Conservation (phyloP, 768 basidiomycete genomes). For the Tephrocybe sp. region DNA sequence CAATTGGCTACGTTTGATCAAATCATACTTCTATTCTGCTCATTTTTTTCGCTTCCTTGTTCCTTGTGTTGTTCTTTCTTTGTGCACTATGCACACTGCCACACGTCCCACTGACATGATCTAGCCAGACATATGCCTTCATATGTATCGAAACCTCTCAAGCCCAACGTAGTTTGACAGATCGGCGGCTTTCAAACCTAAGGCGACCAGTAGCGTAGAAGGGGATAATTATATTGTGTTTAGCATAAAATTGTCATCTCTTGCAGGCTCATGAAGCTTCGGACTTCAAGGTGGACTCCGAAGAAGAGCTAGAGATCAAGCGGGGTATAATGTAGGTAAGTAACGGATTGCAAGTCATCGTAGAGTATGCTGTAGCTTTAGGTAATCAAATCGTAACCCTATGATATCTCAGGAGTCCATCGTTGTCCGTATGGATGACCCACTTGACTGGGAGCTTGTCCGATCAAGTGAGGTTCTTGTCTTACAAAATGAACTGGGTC, state of each 20-base stretch:
- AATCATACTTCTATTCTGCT: not conserved
- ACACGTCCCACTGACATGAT: not conserved
- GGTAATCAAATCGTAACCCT: conserved; percentile 8
- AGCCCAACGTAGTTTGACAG: conserved; percentile 1
- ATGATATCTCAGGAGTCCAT: not conserved
- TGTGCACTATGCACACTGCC: not conserved
- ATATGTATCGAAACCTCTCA: not conserved
- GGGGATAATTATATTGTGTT: too few relatives aligned
- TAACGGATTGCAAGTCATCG: not conserved
- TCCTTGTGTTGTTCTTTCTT: not conserved
- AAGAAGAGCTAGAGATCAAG: not conserved
- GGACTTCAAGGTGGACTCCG: conserved; percentile 11
- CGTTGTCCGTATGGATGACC: not conserved
- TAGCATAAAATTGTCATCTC: not conserved
- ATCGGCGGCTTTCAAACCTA: conserved; percentile 2
- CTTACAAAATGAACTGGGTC: not conserved
- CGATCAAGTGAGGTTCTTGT: not conserved
- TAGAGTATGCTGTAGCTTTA: not conserved
- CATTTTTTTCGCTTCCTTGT: not conserved
- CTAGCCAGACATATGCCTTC: not conserved
- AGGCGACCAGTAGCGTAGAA: not conserved
- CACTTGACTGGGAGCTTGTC: conserved; percentile 6
- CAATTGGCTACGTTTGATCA: not conserved
- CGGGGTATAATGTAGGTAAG: too few relatives aligned
- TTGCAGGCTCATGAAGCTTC: not conserved